A percentile compares a stretch with the other conserved stretches of the same genome.
These are phyloP conservation scores for Marvania coccoides DNA, from an alignment of 139 green algal species.

Conservation along the genomic window DNA sequence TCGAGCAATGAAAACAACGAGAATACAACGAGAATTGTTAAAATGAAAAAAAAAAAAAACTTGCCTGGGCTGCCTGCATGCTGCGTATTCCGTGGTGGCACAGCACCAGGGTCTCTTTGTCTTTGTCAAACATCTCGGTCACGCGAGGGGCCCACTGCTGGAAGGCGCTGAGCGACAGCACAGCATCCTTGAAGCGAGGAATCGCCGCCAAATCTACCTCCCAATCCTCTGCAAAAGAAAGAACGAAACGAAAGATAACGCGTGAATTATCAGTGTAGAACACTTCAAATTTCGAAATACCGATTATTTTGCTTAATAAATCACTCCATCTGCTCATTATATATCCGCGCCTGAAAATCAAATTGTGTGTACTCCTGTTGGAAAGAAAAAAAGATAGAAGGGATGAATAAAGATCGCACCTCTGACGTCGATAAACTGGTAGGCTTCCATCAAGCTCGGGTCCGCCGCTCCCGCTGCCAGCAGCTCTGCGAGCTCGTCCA, in stretches of 20 bases:
- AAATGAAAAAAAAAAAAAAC: too few relatives aligned
- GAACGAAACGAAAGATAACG: too few relatives aligned
- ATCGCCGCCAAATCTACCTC: background rate
- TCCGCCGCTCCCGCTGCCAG: background rate
- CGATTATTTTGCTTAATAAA: too few relatives aligned
- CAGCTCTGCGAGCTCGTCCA: background rate
- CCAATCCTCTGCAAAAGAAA: background rate
- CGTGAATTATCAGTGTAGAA: too few relatives aligned
- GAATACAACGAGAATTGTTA: background rate
- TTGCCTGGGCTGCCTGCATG: conserved; percentile 43
- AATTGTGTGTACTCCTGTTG: too few relatives aligned
- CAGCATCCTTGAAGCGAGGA: background rate
- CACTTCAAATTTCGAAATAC: too few relatives aligned
- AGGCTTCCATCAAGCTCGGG: conserved; percentile 4
- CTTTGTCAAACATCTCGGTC: conserved; percentile 29
- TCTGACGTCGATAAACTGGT: conserved; percentile 23
- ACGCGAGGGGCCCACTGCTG: conserved; percentile 13
- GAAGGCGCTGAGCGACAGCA: background rate
- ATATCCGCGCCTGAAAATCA: too few relatives aligned
- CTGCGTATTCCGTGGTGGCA: conserved; percentile 71
- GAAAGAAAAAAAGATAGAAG: too few relatives aligned
- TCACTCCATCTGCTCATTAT: too few relatives aligned
- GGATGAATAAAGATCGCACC: too few relatives aligned
- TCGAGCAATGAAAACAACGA: too few relatives aligned
- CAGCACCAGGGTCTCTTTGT: conserved; percentile 54